Conservation (phyloP, 164 flowering plant species). For the Tetrastigma voinierianum region DNA sequence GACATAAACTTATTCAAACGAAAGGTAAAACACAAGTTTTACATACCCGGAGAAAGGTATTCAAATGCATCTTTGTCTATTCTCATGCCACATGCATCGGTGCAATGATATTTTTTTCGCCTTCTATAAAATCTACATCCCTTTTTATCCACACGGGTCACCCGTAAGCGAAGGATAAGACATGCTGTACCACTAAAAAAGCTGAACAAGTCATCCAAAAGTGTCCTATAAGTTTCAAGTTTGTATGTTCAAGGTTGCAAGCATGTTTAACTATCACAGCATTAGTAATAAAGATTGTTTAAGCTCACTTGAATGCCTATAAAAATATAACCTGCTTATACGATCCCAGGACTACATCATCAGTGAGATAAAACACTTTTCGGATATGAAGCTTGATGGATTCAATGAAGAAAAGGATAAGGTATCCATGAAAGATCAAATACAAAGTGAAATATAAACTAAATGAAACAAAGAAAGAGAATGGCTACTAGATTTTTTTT, state of each 20-base stretch:
- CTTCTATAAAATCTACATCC: conserved; percentile 53
- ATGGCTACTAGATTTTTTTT: too few relatives aligned
- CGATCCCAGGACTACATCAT: too few relatives aligned
- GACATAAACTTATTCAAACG: too few relatives aligned
- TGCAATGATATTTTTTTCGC: conserved; percentile 70
- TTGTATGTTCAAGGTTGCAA: too few relatives aligned
- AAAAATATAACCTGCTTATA: too few relatives aligned
- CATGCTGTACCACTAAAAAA: conserved; percentile 53
- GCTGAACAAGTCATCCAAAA: background rate
- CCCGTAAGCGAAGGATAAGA: conserved; percentile 76
- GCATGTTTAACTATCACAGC: background rate
- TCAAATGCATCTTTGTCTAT: conserved; percentile 51
- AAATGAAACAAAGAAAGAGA: too few relatives aligned
- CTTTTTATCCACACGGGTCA: conserved; percentile 53
- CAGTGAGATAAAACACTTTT: too few relatives aligned
- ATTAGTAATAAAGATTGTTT: background rate
- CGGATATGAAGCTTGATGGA: too few relatives aligned
- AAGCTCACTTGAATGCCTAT: too few relatives aligned
- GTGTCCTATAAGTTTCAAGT: background rate
- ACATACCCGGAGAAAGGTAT: conserved; percentile 67
- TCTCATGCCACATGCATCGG: conserved; percentile 71
- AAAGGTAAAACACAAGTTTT: background rate
- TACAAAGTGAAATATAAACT: too few relatives aligned
- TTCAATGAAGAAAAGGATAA: too few relatives aligned
- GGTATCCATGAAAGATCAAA: too few relatives aligned